phyloP scores from a whole-genome alignment of 495 filamentous ascomycete species.

The Parmelia sp. region DNA sequence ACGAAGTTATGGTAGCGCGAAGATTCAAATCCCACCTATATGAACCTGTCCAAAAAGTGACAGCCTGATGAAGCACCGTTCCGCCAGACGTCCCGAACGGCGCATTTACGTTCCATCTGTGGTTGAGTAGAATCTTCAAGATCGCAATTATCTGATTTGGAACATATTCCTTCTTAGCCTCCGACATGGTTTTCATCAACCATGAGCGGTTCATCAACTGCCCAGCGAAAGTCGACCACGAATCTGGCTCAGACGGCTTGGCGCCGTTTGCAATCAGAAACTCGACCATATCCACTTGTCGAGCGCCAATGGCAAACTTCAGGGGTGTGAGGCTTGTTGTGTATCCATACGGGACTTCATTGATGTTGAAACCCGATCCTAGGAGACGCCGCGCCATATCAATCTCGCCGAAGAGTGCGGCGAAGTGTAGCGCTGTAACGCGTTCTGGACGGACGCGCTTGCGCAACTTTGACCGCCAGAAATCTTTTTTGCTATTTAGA shows the following conservation, averaged over 20 bases:
- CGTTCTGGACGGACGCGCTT: slow-evolving; percentile 23
- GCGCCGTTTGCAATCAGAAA: slow-evolving; percentile 20
- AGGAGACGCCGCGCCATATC: slow-evolving; percentile 21
- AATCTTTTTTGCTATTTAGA: slow-evolving; percentile 19
- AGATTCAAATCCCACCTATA: slow-evolving; percentile 21
- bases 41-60: slow-evolving; percentile 22
- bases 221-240: slow-evolving; percentile 20
- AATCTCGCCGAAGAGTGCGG: slow-evolving; percentile 23
- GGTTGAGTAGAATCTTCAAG: slow-evolving; percentile 14
- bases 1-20: slow-evolving; percentile 19
- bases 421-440: slow-evolving; percentile 22
- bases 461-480: slow-evolving; percentile 22
- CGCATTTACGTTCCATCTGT: slow-evolving; percentile 18
- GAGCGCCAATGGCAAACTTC: slow-evolving; percentile 24
- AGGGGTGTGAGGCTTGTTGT: slow-evolving; percentile 20
- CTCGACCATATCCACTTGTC: slow-evolving; percentile 23
- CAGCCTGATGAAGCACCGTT: slow-evolving; percentile 21
- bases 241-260: slow-evolving; percentile 22
- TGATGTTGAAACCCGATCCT: slow-evolving; percentile 18
- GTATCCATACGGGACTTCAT: slow-evolving; percentile 22
- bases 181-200: slow-evolving; percentile 24
- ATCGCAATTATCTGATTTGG: slow-evolving; percentile 17
- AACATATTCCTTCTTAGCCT: slow-evolving; percentile 16
- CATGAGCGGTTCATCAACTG: slow-evolving; percentile 25
- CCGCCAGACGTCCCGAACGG: slow-evolving; percentile 17